Percentiles rank a stretch among this genome's conserved stretches.
Evolutionary conservation across 164 flowering plant genomes (phyloP).

Genomic region (Umbilicus rupestris): DNA sequence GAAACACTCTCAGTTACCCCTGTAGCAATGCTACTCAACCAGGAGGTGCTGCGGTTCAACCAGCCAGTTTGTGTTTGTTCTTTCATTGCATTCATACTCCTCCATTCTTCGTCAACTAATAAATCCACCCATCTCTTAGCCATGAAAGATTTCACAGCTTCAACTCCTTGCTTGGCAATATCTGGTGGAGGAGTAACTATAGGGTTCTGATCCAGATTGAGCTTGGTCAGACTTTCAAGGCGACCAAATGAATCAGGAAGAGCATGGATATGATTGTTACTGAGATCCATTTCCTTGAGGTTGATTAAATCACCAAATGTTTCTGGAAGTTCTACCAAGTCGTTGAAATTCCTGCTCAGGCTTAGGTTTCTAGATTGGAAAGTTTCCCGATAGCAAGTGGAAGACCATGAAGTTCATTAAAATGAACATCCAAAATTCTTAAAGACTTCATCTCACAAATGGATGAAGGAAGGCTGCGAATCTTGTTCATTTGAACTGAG

Average conservation of each 20-base stretch:
- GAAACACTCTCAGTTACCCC: conserved; percentile 34
- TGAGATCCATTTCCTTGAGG: conserved; percentile 77
- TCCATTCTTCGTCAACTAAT: conserved; percentile 58
- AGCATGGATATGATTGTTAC: conserved; percentile 81
- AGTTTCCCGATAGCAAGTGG: conserved; percentile 65
- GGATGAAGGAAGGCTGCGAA: conserved; percentile 74
- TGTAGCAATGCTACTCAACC: conserved; percentile 41
- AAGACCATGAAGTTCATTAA: conserved; percentile 79
- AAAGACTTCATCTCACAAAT: conserved; percentile 78
- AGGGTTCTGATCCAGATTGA: conserved; percentile 86
- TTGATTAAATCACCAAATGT: conserved; percentile 72
- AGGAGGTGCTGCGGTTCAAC: conserved; percentile 70
- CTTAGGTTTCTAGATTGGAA: conserved; percentile 68
- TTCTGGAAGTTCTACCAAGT: conserved; percentile 69
- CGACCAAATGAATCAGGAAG: conserved; percentile 79
- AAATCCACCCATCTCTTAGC: conserved; percentile 68
- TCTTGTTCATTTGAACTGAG: conserved; percentile 65
- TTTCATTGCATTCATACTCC: conserved; percentile 27
- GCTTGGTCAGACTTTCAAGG: conserved; percentile 58
- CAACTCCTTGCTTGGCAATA: conserved; percentile 58
- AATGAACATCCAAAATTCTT: conserved; percentile 63
- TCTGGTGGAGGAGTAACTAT: conserved; percentile 63
- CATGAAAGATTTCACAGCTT: conserved; percentile 76
- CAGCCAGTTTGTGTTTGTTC: conserved; percentile 41
- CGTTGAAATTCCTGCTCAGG: conserved; percentile 77